phyloP scores from a whole-genome alignment of 345 rosid genomes.

The Erodium maritimum region DNA sequence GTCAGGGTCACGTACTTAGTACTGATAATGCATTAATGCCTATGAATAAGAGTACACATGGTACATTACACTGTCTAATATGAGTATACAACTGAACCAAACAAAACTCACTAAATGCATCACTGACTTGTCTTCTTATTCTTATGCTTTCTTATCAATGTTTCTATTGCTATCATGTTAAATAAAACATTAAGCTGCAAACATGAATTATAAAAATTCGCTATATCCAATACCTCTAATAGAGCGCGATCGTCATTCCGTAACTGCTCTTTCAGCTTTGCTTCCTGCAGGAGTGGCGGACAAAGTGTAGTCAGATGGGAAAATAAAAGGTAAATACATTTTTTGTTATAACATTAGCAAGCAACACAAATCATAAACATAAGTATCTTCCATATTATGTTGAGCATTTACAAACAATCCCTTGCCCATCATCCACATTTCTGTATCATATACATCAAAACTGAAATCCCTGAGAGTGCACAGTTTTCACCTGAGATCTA shows the following conservation, averaged over 20 bases:
- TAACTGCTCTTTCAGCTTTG: conserved; percentile 39
- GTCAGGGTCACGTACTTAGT: not conserved
- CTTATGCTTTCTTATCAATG: not conserved
- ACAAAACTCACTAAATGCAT: not conserved
- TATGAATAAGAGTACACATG: not conserved
- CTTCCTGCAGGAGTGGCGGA: conserved; percentile 36
- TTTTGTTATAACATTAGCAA: not conserved
- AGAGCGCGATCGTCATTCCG: conserved; percentile 32
- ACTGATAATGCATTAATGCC: not conserved
- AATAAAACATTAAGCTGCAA: conserved; percentile 4
- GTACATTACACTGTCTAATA: not conserved
- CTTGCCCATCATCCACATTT: not conserved
- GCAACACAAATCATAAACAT: not conserved
- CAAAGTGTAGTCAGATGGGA: not conserved
- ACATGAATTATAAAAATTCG: not conserved
- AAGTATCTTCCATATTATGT: too few relatives aligned
- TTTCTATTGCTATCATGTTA: conserved; percentile 1
- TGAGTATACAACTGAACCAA: not conserved
- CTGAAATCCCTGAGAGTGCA: too few relatives aligned
- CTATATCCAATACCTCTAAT: conserved; percentile 38
- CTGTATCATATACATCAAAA: not conserved
- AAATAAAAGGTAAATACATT: not conserved
- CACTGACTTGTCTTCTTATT: not conserved
- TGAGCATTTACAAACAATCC: not conserved
- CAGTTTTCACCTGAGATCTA: not conserved